Percentiles rank a stretch among this genome's conserved stretches.
phyloP scores from a whole-genome alignment of 257 asterid species.

The Catharanthus roseus region DNA sequence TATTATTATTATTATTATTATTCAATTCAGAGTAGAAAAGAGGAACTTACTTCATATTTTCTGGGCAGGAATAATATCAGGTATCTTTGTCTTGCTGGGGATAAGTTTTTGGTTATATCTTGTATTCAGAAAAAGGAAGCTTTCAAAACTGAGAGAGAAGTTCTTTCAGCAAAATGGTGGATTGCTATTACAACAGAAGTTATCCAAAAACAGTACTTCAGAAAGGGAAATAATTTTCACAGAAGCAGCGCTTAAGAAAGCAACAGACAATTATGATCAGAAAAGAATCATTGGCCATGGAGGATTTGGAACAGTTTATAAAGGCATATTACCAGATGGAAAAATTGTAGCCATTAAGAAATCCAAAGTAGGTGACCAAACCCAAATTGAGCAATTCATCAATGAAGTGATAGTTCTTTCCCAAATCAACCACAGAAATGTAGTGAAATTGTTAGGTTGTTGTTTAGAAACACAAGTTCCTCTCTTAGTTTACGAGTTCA shows the following conservation, averaged over 20 bases:
- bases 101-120: constrained; percentile 22
- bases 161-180: constrained; percentile 26
- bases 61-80: constrained; percentile 17
- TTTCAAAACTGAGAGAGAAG: constrained; percentile 8
- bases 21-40: too few relatives aligned
- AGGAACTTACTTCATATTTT: not conserved
- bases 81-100: constrained; percentile 7
- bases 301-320: not conserved
- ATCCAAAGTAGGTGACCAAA: not conserved
- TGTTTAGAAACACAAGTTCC: not conserved
- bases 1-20: too few relatives aligned
- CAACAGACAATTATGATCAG: constrained; percentile 14
- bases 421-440: not conserved
- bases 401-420: not conserved
- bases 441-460: not conserved
- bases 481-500: not conserved
- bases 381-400: not conserved
- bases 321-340: not conserved
- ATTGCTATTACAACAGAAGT: constrained; percentile 9
- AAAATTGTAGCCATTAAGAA: not conserved
- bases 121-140: constrained; percentile 20
- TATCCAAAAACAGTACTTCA: not conserved
- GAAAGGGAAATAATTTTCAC: constrained; percentile 12
- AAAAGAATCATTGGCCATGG: not conserved
- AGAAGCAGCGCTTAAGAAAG: constrained; percentile 26